phyloP scores from a whole-genome alignment of 1,139 yeast species.

The Debaryomycetaceae sp. region DNA sequence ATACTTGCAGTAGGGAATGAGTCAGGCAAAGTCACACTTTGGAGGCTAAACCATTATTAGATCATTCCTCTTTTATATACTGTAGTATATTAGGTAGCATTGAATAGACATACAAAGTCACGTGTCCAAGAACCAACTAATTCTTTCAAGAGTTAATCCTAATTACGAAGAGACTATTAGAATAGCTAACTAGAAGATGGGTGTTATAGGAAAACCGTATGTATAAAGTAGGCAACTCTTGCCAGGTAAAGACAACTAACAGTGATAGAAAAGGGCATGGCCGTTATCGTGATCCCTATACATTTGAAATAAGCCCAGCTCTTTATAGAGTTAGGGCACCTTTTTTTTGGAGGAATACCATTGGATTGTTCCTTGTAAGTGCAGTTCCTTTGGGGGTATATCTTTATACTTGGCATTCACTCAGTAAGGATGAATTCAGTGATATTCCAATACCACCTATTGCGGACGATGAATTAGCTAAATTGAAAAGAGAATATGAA shows the following conservation, averaged over 20 bases:
- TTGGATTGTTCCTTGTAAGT: constrained; percentile 54
- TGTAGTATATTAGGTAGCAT: constrained; percentile 1
- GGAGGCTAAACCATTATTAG: constrained; percentile 81
- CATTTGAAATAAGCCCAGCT: constrained; percentile 92
- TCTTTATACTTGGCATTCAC: constrained; percentile 64
- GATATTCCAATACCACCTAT: constrained; percentile 95
- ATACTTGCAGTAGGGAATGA: constrained; percentile 89
- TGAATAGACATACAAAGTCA: neutral
- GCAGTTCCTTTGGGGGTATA: constrained; percentile 70
- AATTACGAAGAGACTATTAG: no score
- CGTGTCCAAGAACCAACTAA: no score
- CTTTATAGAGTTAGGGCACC: constrained; percentile 87
- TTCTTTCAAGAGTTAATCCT: no score
- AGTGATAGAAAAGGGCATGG: constrained; percentile 25
- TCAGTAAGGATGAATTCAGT: constrained; percentile 78
- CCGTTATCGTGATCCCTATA: constrained; percentile 67
- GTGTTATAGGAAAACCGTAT: constrained; percentile 39
- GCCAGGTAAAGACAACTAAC: constrained; percentile 10
- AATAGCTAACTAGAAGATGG: constrained; percentile 15
- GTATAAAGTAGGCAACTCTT: constrained; percentile 11
- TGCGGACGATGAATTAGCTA: constrained; percentile 68
- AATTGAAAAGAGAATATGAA: constrained; percentile 68
- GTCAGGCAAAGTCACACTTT: constrained; percentile 83
- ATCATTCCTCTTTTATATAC: neutral
- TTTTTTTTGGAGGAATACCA: constrained; percentile 71